Conservation (phyloP, 805 yeast species). For the Ascoidea rubescens region DNA sequence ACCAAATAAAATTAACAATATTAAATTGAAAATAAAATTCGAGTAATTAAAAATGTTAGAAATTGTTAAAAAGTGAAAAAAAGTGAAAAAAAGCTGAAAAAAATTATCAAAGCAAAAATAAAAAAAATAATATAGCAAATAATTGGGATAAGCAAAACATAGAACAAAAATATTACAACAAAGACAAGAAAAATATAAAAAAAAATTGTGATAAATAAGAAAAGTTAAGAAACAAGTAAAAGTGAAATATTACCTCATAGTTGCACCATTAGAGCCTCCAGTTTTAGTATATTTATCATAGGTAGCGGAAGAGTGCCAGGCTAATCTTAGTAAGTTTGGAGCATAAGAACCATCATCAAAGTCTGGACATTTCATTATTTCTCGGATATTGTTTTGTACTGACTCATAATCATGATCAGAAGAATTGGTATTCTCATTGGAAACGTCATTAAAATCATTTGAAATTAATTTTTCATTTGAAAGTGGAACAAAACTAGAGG, state of each 20-base stretch:
- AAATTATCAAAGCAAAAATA: too few species aligned
- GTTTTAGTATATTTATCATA: conserved; percentile 22
- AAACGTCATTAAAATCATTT: not conserved
- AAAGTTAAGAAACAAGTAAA: not conserved
- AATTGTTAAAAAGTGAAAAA: not conserved
- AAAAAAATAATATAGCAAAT: too few species aligned
- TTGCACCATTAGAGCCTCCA: conserved; percentile 25
- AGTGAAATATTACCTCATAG: conserved; percentile 6
- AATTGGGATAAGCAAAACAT: too few species aligned
- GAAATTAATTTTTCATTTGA: not conserved
- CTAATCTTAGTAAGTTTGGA: conserved; percentile 30
- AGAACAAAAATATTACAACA: too few species aligned
- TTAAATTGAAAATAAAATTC: not conserved
- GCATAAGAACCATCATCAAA: conserved; percentile 25
- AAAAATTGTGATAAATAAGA: too few species aligned
- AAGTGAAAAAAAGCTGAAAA: too few species aligned
- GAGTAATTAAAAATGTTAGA: not conserved
- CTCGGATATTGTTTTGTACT: conserved; percentile 21
- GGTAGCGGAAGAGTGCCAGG: conserved; percentile 39
- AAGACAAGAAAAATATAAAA: too few species aligned
- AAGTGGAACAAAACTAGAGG: not conserved
- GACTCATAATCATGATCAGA: conserved; percentile 19
- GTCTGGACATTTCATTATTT: conserved; percentile 10
- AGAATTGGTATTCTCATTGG: not conserved
- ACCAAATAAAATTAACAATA: conserved; percentile 15